Conservation (phyloP, 2,329 filamentous ascomycete species). For the Bretziella fagacearum region DNA sequence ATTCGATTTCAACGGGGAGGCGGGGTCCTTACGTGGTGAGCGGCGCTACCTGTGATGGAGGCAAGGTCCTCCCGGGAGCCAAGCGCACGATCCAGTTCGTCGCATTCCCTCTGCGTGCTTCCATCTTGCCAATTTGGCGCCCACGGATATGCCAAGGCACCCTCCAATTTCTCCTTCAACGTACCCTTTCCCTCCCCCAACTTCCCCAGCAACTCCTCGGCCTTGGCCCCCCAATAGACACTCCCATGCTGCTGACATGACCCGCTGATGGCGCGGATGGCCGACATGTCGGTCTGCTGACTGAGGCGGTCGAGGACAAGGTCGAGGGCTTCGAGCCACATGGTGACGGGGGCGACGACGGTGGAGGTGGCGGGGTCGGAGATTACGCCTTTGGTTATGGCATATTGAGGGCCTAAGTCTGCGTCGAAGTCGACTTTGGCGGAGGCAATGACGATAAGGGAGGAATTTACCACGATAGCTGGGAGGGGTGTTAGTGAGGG, state of each 20-base stretch:
- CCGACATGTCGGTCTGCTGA: slow-evolving; percentile 45
- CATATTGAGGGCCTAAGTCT: slow-evolving; percentile 57
- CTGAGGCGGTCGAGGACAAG: slow-evolving; percentile 62
- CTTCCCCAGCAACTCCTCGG: slow-evolving; percentile 43
- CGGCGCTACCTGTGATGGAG: slow-evolving; percentile 70
- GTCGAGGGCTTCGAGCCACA: slow-evolving; percentile 90
- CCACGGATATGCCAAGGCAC: slow-evolving; percentile 65
- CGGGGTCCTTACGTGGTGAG: slow-evolving; percentile 59
- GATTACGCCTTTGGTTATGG: slow-evolving; percentile 73
- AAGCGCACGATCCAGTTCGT: slow-evolving; percentile 62
- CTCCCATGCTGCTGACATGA: slow-evolving; percentile 97
- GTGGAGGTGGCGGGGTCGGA: slow-evolving; percentile 68
- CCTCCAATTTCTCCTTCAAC: slow-evolving; percentile 55
- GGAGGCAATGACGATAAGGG: slow-evolving; percentile 64
- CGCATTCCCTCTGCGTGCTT: slow-evolving; percentile 82
- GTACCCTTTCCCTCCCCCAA: slow-evolving; percentile 38
- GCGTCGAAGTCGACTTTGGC: slow-evolving; percentile 92
- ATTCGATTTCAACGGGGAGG: background rate
- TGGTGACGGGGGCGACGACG: slow-evolving; percentile 78
- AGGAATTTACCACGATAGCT: slow-evolving; percentile 71
- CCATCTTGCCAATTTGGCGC: slow-evolving; percentile 98
- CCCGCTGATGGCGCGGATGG: slow-evolving; percentile 68
- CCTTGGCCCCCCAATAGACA: slow-evolving; percentile 71
- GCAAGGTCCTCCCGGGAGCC: slow-evolving; percentile 54
- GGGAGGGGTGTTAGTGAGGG: slow-evolving; percentile 10